phyloP scores from a whole-genome alignment of 2,329 filamentous ascomycete species.

The Penicillium capsulatum region DNA sequence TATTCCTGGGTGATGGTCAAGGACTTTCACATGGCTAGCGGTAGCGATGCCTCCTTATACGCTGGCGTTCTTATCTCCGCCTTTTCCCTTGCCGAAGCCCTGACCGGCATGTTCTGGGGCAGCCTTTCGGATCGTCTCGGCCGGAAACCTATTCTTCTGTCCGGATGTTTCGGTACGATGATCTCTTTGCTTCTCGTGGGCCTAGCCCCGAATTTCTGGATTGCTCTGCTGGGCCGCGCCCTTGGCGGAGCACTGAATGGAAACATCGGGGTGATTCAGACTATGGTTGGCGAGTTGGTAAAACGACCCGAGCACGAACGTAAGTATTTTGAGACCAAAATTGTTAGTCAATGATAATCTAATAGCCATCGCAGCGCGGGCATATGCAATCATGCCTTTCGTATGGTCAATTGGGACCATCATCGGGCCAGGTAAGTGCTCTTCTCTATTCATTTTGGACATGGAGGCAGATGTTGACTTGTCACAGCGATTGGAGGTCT shows the following conservation, averaged over 20 bases:
- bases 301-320: slow-evolving; percentile 80
- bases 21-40: slow-evolving; percentile 66
- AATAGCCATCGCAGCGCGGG: slow-evolving; percentile 56
- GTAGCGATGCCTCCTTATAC: slow-evolving; percentile 77
- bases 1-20: slow-evolving; percentile 84
- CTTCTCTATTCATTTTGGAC: background rate
- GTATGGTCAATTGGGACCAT: slow-evolving; percentile 91
- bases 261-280: slow-evolving; percentile 86
- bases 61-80: slow-evolving; percentile 83
- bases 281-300: slow-evolving; percentile 86
- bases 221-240: slow-evolving; percentile 70
- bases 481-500: slow-evolving; percentile 71
- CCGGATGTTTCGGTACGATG: slow-evolving; percentile 79
- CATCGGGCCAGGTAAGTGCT: slow-evolving; percentile 60
- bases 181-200: slow-evolving; percentile 78
- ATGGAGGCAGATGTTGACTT: slow-evolving; percentile 11
- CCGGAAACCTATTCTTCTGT: slow-evolving; percentile 76
- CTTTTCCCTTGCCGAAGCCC: slow-evolving; percentile 75
- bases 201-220: slow-evolving; percentile 76
- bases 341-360: slow-evolving; percentile 3
- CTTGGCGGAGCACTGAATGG: slow-evolving; percentile 82
- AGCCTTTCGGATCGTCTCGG: slow-evolving; percentile 75
- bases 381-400: slow-evolving; percentile 90
- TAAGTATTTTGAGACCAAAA: slow-evolving; percentile 44
- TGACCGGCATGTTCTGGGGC: slow-evolving; percentile 87